Conservation (phyloP, 257 asterid genomes). For the Linaria vulgaris region DNA sequence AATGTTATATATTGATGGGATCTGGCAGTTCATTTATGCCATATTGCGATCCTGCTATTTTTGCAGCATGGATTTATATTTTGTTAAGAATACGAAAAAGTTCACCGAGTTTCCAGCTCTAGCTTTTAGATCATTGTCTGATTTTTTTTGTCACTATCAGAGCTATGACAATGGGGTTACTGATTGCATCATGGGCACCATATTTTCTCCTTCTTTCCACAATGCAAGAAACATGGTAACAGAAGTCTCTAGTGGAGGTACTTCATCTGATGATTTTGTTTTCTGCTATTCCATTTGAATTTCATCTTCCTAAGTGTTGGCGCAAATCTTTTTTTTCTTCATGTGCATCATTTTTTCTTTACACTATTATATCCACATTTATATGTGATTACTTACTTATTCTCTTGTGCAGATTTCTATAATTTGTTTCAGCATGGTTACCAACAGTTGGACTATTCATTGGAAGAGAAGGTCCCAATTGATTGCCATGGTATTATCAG, state of each 20-base stretch:
- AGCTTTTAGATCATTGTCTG: slow-evolving; percentile 1
- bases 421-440: slow-evolving; percentile 54
- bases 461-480: slow-evolving; percentile 47
- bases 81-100: no score
- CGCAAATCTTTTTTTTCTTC: not conserved
- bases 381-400: not conserved
- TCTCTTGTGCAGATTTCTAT: slow-evolving; percentile 50
- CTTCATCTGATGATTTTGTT: slow-evolving; percentile 8
- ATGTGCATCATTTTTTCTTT: not conserved
- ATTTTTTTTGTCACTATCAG: slow-evolving; percentile 40
- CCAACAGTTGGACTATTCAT: slow-evolving; percentile 51
- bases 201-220: slow-evolving; percentile 91
- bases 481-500: slow-evolving; percentile 48
- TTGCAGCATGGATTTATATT: no score
- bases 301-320: slow-evolving; percentile 16
- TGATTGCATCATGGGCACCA: slow-evolving; percentile 52
- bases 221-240: slow-evolving; percentile 51
- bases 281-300: no score
- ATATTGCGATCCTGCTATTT: not conserved
- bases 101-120: no score
- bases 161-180: slow-evolving; percentile 42
- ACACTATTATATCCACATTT: not conserved
- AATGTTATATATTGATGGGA: not conserved
- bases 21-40: no score
- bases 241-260: slow-evolving; percentile 65